Evolutionary conservation across 352 stramenopile species (phyloP).

Genomic region (Phytophthora meadii): DNA sequence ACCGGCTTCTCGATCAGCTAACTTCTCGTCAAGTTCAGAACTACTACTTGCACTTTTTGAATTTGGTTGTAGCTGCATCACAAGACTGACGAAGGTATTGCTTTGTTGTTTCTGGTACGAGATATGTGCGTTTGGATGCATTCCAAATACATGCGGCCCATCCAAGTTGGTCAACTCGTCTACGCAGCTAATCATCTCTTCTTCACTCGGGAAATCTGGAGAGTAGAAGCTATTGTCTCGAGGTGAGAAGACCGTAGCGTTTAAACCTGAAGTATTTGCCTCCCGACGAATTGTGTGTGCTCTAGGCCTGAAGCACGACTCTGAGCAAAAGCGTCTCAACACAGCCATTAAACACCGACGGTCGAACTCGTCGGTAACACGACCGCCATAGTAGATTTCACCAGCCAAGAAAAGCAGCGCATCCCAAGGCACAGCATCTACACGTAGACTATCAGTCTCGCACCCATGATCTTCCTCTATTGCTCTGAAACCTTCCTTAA

Average conservation of each 20-base stretch:
- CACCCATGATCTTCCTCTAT: no score
- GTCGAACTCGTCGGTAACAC: slow-evolving; percentile 87
- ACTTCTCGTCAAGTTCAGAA: no score
- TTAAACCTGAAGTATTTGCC: slow-evolving; percentile 7
- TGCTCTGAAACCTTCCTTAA: background rate
- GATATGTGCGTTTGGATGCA: slow-evolving; percentile 84
- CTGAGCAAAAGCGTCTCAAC: slow-evolving; percentile 69
- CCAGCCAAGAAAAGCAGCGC: slow-evolving; percentile 79
- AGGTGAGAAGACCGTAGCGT: slow-evolving; percentile 17
- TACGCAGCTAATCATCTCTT: slow-evolving; percentile 58
- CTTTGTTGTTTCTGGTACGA: slow-evolving; percentile 70
- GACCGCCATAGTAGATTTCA: slow-evolving; percentile 84
- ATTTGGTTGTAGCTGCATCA: slow-evolving; percentile 51
- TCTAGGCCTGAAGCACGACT: slow-evolving; percentile 10
- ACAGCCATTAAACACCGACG: slow-evolving; percentile 74
- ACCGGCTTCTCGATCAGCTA: slow-evolving; percentile 11
- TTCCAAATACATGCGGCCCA: slow-evolving; percentile 76
- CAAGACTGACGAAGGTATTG: slow-evolving; percentile 39
- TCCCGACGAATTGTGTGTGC: background rate
- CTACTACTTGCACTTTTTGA: background rate
- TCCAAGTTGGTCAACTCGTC: slow-evolving; percentile 58
- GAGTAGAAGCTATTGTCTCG: slow-evolving; percentile 49
- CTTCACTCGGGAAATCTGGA: slow-evolving; percentile 46
- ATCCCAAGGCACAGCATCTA: slow-evolving; percentile 66
- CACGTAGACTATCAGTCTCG: background rate